Base-by-base conservation (phyloP, 768 basidiomycete genomes). In the Lactifluus hygrophoroides region DNA sequence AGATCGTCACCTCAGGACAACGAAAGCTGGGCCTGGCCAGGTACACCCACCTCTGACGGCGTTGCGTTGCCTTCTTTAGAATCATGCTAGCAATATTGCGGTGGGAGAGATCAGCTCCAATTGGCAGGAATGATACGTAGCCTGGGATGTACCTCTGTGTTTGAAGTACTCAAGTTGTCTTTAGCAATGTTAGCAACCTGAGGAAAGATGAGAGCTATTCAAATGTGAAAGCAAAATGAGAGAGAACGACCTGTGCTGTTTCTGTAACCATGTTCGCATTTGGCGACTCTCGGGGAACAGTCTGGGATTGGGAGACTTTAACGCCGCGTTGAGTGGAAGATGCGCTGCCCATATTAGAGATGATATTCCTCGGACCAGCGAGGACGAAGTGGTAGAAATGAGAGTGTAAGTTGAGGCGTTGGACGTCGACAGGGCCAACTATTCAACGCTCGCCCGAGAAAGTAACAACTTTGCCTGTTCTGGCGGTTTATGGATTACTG, bases 361-460 rank as follows among this genome's bases (percentile, higher is more conserved):
- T 9, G 46, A 54, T 35, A 34, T 40, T 46, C 51, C 62, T 56
- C 59, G 59, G n/a, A 45, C 59, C 62, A 13, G 62, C 59, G 50
- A 61, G 54, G 57, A 50, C 2, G 51, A 44, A 23, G 52, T 58
- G 35, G 57, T 58, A 43, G 46, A 53, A 43, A 48, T 43, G 57
- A 58, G 42, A n/a, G 27, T 5, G 5, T 3, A 28, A 52, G 45
- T 48, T 60, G 58, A 35, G 45, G 27, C n/a, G 43, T 46, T 50
- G 38, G 19, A 17, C 17, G 19, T 25, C 21, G 35, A 27, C 32
- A 35, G 21, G 35, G n/a, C 23, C 10, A 17, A 27, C 16, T 11
- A 54, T 19, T 53, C 32, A 28, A 8, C 10, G 17, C 32, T 45
- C 10, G 52, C 52, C 34, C 42, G 27, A 45, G 44, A 35, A 21